Conservation (phyloP, 768 basidiomycete species). For the Boletus rubropictus region DNA sequence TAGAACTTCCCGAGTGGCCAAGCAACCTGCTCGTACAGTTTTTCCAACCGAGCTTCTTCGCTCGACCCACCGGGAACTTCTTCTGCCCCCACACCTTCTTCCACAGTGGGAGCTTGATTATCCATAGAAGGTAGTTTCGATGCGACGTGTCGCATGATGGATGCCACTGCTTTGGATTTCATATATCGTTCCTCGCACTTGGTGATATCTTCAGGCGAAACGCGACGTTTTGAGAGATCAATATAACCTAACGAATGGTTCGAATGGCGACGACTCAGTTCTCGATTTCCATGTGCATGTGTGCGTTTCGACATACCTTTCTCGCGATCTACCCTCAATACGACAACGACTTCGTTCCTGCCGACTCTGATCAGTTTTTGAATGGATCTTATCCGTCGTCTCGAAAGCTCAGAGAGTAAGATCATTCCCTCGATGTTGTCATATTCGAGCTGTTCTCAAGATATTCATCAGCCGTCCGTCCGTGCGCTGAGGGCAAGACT, state of each 20-base stretch:
- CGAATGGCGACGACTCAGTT: neutral
- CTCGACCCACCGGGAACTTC: conserved; percentile 34
- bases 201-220: conserved; percentile 96
- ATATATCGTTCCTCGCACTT: conserved; percentile 98
- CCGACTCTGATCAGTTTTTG: conserved; percentile 98
- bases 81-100: conserved; percentile 23
- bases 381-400: conserved; percentile 93
- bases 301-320: conserved; percentile 57
- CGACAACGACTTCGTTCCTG: conserved; percentile 97
- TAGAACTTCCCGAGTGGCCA: conserved; percentile 93
- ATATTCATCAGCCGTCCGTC: neutral
- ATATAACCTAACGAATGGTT: conserved; percentile 69
- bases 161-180: conserved; percentile 95
- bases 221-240: conserved; percentile 96
- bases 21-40: conserved; percentile 82
- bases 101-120: conserved; percentile 25
- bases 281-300: neutral
- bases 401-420: conserved; percentile 92
- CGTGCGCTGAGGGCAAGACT: conserved; percentile 25
- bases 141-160: conserved; percentile 87
- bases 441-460: conserved; percentile 74
- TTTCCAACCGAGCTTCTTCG: conserved; percentile 78
- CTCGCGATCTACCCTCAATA: conserved; percentile 96
- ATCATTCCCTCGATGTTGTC: conserved; percentile 99
- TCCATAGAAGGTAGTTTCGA: conserved; percentile 61